These are phyloP conservation scores for Chaetomium olivaceum DNA, from an alignment of 2,329 filamentous ascomycete species.

Conservation along the genomic window DNA sequence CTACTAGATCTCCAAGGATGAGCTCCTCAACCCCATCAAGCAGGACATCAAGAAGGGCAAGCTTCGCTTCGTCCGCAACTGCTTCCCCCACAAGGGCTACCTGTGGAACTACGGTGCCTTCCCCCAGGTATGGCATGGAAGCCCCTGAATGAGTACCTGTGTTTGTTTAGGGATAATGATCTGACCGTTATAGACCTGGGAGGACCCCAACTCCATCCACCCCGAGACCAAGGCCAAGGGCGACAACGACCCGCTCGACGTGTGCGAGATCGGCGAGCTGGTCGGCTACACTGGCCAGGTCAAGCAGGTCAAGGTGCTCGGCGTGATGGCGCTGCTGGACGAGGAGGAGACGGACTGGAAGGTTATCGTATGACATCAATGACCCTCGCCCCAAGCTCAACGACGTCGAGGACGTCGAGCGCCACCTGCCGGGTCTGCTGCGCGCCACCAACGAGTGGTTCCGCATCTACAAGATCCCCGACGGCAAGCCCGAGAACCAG, in stretches of 20 bases:
- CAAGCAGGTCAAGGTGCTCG: constrained; percentile 99
- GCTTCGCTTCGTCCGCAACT: constrained; percentile 98
- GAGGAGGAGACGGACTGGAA: constrained; percentile 99
- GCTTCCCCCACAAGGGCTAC: constrained; percentile 99
- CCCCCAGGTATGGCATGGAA: constrained; percentile 54
- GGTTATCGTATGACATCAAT: constrained; percentile 97
- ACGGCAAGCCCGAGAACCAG: constrained; percentile 99
- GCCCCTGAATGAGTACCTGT: background rate
- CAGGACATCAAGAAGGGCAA: constrained; percentile 99
- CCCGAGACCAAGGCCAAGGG: constrained; percentile 99
- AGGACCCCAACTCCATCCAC: constrained; percentile 94
- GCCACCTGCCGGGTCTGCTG: constrained; percentile 93
- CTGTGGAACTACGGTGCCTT: constrained; percentile 99
- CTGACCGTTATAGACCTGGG: constrained; percentile 74
- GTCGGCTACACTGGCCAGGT: constrained; percentile 94
- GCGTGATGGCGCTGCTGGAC: constrained; percentile 98
- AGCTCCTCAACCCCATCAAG: constrained; percentile 98
- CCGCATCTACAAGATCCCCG: constrained; percentile 99
- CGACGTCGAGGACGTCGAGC: constrained; percentile 98
- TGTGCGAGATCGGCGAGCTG: constrained; percentile 98
- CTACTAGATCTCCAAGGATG: constrained; percentile 91
- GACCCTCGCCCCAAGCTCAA: constrained; percentile 98
- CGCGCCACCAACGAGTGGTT: constrained; percentile 99
- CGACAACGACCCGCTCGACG: constrained; percentile 98
- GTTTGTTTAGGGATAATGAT: background rate